These are phyloP conservation scores for Phaeoacremonium minimum DNA, from an alignment of 2,329 filamentous ascomycete species.

Conservation along the genomic window DNA sequence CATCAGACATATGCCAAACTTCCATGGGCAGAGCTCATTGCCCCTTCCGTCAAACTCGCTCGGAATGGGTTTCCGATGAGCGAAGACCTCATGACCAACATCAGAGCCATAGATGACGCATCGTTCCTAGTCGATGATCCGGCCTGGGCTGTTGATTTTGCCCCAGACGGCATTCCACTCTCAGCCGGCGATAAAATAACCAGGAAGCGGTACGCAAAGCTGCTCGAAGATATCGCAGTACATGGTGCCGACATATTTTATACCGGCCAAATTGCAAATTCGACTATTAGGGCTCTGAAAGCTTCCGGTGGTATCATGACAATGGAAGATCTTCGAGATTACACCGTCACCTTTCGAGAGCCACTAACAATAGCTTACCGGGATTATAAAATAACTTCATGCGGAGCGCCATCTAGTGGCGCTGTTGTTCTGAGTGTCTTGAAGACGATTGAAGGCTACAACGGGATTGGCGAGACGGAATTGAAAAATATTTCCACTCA, in stretches of 20 bases:
- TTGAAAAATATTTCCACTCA: constrained; percentile 64
- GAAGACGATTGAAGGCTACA: constrained; percentile 71
- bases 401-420: constrained; percentile 70
- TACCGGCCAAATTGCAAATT: constrained; percentile 61
- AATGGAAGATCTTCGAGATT: constrained; percentile 65
- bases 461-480: constrained; percentile 53
- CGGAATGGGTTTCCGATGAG: constrained; percentile 68
- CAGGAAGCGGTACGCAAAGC: constrained; percentile 68
- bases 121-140: constrained; percentile 68
- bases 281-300: constrained; percentile 63
- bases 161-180: constrained; percentile 65
- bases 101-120: constrained; percentile 46
- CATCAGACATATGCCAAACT: constrained; percentile 63
- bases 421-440: constrained; percentile 65
- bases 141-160: constrained; percentile 80
- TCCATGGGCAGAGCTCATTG: constrained; percentile 62
- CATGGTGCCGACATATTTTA: constrained; percentile 68
- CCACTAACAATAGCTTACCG: constrained; percentile 60
- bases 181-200: constrained; percentile 70
- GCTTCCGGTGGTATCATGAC: constrained; percentile 72
- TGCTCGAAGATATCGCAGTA: constrained; percentile 64
- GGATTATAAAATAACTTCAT: constrained; percentile 64
- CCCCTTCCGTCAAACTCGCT: constrained; percentile 68
- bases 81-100: constrained; percentile 67
- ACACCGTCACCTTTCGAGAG: constrained; percentile 60